phyloP scores from a whole-genome alignment of 2,329 filamentous ascomycete genomes.

The Sporothrix euskadiensis region DNA sequence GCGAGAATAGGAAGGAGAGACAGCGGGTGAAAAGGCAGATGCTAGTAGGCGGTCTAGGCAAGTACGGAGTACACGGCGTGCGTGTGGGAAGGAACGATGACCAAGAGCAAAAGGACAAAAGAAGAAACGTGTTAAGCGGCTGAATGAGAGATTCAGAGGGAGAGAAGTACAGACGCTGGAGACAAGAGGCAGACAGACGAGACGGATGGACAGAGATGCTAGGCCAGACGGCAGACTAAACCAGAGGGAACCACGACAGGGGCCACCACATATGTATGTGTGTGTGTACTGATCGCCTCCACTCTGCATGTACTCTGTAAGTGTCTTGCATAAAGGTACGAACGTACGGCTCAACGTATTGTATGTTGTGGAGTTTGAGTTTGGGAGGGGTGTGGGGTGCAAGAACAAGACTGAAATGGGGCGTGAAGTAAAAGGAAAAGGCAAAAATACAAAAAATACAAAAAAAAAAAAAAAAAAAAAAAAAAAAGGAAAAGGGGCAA shows the following conservation, averaged over 20 bases:
- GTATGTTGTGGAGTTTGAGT: conserved; percentile 11
- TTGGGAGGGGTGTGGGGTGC: neutral
- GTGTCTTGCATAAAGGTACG: neutral
- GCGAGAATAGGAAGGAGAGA: conserved; percentile 1
- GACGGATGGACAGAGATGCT: conserved; percentile 9
- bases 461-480: conserved; percentile 6
- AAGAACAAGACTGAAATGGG: neutral
- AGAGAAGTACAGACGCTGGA: neutral
- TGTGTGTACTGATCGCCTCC: neutral
- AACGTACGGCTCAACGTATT: conserved; percentile 15
- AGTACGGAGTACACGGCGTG: neutral
- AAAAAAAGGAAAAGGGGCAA: neutral
- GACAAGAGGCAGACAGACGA: neutral
- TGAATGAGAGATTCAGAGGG: conserved; percentile 1
- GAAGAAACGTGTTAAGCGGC: conserved; percentile 22
- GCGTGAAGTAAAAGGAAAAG: neutral
- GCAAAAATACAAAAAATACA: neutral
- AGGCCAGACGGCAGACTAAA: neutral
- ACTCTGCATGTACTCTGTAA: neutral
- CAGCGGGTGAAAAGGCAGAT: neutral
- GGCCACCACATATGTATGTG: neutral
- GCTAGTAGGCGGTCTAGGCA: neutral
- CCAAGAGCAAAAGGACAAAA: neutral
- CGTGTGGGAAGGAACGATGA: neutral
- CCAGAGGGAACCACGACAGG: neutral